Conservation (phyloP, 2,329 filamentous ascomycete genomes). For the Fusarium ramigenum region DNA sequence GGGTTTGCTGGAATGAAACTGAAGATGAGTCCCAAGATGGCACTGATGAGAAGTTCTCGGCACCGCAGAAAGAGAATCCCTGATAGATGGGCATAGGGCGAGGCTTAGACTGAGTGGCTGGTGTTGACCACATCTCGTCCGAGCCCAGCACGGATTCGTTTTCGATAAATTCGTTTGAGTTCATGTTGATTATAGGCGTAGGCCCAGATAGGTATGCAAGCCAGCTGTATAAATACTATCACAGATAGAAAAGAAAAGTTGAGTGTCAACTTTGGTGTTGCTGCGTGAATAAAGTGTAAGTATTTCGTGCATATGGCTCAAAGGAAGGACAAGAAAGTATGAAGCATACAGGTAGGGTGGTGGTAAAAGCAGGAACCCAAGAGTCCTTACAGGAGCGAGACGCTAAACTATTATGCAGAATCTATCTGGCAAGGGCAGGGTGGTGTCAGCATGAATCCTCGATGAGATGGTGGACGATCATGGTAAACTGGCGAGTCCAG, state of each 20-base stretch:
- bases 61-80: slow-evolving; percentile 67
- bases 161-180: slow-evolving; percentile 60
- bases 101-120: slow-evolving; percentile 61
- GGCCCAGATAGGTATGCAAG: slow-evolving; percentile 57
- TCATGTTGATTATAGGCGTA: slow-evolving; percentile 55
- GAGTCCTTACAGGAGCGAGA: slow-evolving; percentile 30
- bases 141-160: slow-evolving; percentile 57
- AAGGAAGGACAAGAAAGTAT: slow-evolving; percentile 39
- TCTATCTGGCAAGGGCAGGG: slow-evolving; percentile 41
- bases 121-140: slow-evolving; percentile 64
- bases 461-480: slow-evolving; percentile 29
- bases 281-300: slow-evolving; percentile 40
- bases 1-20: slow-evolving; percentile 60
- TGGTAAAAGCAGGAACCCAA: slow-evolving; percentile 60
- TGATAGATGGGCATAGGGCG: slow-evolving; percentile 69
- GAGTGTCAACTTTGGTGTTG: slow-evolving; percentile 53
- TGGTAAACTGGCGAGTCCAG: slow-evolving; percentile 38
- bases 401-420: slow-evolving; percentile 40
- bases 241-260: slow-evolving; percentile 56
- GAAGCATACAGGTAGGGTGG: slow-evolving; percentile 60
- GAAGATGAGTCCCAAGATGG: slow-evolving; percentile 67
- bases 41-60: slow-evolving; percentile 62
- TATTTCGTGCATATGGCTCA: slow-evolving; percentile 33
- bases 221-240: slow-evolving; percentile 56
- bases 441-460: slow-evolving; percentile 43